A percentile compares a stretch with the other conserved stretches of the same genome.
Conservation (phyloP, 73 alveolate species). For the Effrenium voratum region DNA sequence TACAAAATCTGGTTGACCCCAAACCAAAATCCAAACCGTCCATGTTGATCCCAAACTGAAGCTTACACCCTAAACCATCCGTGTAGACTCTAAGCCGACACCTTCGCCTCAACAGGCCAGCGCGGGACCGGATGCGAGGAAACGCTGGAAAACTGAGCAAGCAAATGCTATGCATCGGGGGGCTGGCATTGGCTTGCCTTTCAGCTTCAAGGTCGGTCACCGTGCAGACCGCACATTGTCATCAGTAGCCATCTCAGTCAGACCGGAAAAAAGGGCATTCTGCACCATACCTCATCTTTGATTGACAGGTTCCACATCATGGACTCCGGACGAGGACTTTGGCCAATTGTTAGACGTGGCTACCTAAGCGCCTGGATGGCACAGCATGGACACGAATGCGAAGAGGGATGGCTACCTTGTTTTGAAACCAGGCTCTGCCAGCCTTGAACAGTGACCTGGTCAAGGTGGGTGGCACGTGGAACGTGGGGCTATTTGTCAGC, state of each 20-base stretch:
- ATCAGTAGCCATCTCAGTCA: not conserved
- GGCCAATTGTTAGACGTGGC: constrained; percentile 95
- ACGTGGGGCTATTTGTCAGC: constrained; percentile 75
- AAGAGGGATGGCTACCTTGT: not conserved
- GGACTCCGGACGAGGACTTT: constrained; percentile 99
- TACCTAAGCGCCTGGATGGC: not conserved
- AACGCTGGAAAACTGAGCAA: too few relatives aligned
- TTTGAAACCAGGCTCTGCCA: constrained; percentile 19
- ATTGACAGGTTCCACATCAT: constrained; percentile 96
- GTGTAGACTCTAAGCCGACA: too few relatives aligned
- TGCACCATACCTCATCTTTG: not conserved
- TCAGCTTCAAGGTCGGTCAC: constrained; percentile 45
- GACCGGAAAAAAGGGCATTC: not conserved
- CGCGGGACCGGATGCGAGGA: too few relatives aligned
- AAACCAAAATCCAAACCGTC: too few relatives aligned
- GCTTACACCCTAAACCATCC: too few relatives aligned
- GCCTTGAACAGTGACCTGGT: constrained; percentile 53
- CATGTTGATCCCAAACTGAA: too few relatives aligned
- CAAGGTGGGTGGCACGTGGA: constrained; percentile 94
- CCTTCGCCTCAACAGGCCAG: too few relatives aligned
- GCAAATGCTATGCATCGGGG: too few relatives aligned
- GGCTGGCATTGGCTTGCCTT: too few relatives aligned
- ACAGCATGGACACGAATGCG: not conserved
- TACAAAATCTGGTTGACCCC: too few relatives aligned
- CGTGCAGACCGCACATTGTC: constrained; percentile 32